Evolutionary conservation across 176 grass and related monocot species (phyloP).

Genomic region (Oryza officinalis): DNA sequence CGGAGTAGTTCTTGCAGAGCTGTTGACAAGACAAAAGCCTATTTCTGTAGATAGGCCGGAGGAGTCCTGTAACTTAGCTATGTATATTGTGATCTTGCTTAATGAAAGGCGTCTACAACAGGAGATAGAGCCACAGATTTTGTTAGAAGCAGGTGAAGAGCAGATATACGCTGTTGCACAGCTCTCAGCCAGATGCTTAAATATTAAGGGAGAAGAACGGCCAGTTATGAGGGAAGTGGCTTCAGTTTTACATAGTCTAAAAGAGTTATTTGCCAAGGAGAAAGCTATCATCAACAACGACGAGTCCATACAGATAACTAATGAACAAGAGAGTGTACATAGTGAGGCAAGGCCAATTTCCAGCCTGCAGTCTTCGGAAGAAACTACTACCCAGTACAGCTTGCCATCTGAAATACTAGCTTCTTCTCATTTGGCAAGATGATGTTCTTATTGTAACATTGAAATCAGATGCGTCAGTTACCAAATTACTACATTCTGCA

Average conservation of each 20-base stretch:
- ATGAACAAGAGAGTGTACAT: not conserved
- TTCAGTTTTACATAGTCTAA: slow-evolving; percentile 30
- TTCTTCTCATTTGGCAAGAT: slow-evolving; percentile 32
- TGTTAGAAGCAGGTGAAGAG: slow-evolving; percentile 47
- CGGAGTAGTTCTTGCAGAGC: slow-evolving; percentile 57
- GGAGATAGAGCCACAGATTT: slow-evolving; percentile 40
- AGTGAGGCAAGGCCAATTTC: not conserved
- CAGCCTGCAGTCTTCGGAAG: slow-evolving; percentile 14
- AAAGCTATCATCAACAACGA: not conserved
- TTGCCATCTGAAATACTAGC: slow-evolving; percentile 26
- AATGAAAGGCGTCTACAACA: slow-evolving; percentile 39
- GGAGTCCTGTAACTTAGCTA: slow-evolving; percentile 48
- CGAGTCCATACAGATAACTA: not conserved
- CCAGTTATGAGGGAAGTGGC: slow-evolving; percentile 55
- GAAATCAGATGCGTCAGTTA: not conserved
- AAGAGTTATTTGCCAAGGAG: slow-evolving; percentile 26
- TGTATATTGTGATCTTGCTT: slow-evolving; percentile 35
- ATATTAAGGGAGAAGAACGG: slow-evolving; percentile 46
- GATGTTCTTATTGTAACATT: not conserved
- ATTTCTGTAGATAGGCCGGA: slow-evolving; percentile 40
- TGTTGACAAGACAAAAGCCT: slow-evolving; percentile 51
- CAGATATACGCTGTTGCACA: slow-evolving; percentile 37
- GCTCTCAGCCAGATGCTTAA: slow-evolving; percentile 53
- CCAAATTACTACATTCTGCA: not conserved
- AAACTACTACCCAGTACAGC: slow-evolving; percentile 22